Base-by-base conservation (phyloP, 75 land plant genomes). In the Picea glauca region DNA sequence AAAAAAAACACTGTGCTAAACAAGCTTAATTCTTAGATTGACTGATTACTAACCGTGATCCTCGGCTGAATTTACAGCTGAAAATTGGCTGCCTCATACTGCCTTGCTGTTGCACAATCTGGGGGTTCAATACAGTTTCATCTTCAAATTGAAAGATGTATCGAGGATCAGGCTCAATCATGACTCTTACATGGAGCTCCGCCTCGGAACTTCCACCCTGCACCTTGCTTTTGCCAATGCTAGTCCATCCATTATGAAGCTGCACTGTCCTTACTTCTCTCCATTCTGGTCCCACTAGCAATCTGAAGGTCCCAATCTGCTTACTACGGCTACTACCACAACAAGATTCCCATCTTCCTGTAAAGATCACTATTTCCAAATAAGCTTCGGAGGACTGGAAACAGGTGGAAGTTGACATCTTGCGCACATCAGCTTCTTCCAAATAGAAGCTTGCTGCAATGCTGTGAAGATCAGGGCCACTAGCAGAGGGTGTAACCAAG, bases 131-230 rank as follows among this genome's bases (percentile, higher is more conserved):
- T 35, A 63, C 86, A 1, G 92, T 87, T 65, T 88, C 89, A 32
- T 91, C 96, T 23, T 96, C 94, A 62, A 96, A 96, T 91, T 93
- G 90, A 70, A 96, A 96, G 40, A 93, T 90, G 79, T 91, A 96
- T 73, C 98, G 83, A 11, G 98, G 98, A 78, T 96, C 98, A 38
- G 96, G 98, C 72, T 96, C 98, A 46, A 91, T 78, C 81, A 83
- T 93, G 21, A 96, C 93, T 62, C 78, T 85, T 61, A 93, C 74
- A 78, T 93, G 94, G 33, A 96, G 88, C 79, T 96, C 96, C 4
- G 84, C 88, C 50, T 84, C 91, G 3, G 81, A 60, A 58, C 80
- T 85, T 20, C 83, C 80, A 72, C 78, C 76, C 40, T 83, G 79
- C 56, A 65, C 78, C 76, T 76, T 83, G 72, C 66, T 76, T 78